Evolutionary conservation across 345 rosid genomes (phyloP).

Genomic region (Cochlearia excelsa): DNA sequence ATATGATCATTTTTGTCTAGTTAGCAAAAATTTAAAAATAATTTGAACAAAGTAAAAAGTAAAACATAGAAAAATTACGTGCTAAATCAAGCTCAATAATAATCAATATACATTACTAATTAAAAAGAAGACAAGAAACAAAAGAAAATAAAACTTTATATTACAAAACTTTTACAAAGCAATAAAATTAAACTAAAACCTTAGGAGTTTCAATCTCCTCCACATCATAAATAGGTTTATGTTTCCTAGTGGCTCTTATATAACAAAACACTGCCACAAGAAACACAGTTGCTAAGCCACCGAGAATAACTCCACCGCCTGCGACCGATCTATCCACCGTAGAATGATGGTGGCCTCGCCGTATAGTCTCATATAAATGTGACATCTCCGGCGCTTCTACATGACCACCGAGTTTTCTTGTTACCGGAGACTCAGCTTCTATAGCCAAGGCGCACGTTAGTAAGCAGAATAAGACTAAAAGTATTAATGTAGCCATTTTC

Average conservation of each 20-base stretch:
- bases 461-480: conserved; percentile 20
- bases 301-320: conserved; percentile 78
- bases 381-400: conserved; percentile 24
- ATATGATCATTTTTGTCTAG: too few relatives aligned
- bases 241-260: conserved; percentile 66
- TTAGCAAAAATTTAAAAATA: too few relatives aligned
- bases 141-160: neutral
- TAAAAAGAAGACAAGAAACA: too few relatives aligned
- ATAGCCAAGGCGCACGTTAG: conserved; percentile 28
- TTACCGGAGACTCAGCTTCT: conserved; percentile 32
- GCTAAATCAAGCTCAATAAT: too few relatives aligned
- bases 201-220: conserved; percentile 26
- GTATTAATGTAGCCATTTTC: conserved; percentile 16
- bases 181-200: conserved; percentile 26
- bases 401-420: conserved; percentile 51
- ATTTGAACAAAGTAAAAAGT: too few relatives aligned
- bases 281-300: conserved; percentile 67
- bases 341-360: conserved; percentile 40
- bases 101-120: too few relatives aligned
- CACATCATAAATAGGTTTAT: conserved; percentile 28
- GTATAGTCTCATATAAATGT: conserved; percentile 24
- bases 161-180: neutral
- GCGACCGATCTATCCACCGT: conserved; percentile 63
- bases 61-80: too few relatives aligned
- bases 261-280: conserved; percentile 66